Conservation (phyloP, 2,329 filamentous ascomycete species). For the Phyllosticta citribraziliensis region DNA sequence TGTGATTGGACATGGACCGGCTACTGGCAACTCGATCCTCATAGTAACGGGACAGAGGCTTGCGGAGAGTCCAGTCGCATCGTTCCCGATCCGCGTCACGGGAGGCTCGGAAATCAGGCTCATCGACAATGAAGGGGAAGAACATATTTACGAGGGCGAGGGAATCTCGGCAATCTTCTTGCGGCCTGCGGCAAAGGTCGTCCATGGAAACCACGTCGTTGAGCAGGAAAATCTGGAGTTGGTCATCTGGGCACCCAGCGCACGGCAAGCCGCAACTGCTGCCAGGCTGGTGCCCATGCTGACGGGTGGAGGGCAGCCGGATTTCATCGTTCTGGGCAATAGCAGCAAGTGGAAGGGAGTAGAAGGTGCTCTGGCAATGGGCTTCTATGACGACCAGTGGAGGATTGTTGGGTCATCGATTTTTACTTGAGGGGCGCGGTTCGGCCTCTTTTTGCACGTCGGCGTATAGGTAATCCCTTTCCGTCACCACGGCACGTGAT, state of each 20-base stretch:
- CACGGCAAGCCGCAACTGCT: constrained; percentile 38
- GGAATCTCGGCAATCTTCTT: constrained; percentile 44
- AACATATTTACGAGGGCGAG: constrained; percentile 21
- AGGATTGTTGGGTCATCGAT: constrained; percentile 39
- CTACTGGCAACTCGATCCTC: constrained; percentile 38
- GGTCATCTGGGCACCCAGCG: constrained; percentile 46
- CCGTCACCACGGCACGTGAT: not conserved
- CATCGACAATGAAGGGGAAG: constrained; percentile 16
- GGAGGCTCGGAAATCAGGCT: constrained; percentile 11
- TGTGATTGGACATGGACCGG: constrained; percentile 22
- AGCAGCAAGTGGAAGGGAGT: constrained; percentile 42
- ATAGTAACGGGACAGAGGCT: constrained; percentile 22
- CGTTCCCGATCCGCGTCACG: constrained; percentile 24
- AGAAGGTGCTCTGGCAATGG: constrained; percentile 43
- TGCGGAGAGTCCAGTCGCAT: constrained; percentile 12
- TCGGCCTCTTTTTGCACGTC: not conserved
- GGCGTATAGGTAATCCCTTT: not conserved
- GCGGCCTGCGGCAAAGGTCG: constrained; percentile 25
- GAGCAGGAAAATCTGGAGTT: constrained; percentile 41
- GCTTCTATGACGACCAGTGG: constrained; percentile 48
- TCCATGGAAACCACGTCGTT: constrained; percentile 15
- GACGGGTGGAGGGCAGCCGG: constrained; percentile 48
- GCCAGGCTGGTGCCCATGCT: constrained; percentile 45
- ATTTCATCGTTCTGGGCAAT: constrained; percentile 43
- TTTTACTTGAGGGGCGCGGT: constrained; percentile 14